Conservation (phyloP, 78 protist species). For the Anaeramoeba flamelloides region DNA sequence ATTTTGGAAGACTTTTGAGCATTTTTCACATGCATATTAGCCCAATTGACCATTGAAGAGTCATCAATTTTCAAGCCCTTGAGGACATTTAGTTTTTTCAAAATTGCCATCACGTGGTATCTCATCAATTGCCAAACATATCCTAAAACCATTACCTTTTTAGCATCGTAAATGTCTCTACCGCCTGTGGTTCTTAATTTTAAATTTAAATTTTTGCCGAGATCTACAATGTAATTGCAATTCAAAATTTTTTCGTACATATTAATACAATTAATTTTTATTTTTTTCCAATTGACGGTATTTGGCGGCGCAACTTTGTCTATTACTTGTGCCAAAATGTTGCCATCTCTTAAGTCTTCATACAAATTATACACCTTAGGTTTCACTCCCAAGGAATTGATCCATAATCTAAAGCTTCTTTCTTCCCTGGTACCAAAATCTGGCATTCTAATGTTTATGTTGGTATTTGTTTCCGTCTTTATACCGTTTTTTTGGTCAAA, state of each 20-base stretch:
- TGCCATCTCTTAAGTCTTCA: slow-evolving; percentile 43
- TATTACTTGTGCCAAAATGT: slow-evolving; percentile 26
- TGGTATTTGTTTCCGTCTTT: slow-evolving; percentile 15
- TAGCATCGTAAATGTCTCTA: slow-evolving; percentile 56
- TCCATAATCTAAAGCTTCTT: slow-evolving; percentile 53
- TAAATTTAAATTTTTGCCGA: slow-evolving; percentile 35
- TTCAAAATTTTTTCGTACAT: slow-evolving; percentile 48
- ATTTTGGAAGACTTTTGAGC: slow-evolving; percentile 25
- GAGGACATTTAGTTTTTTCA: slow-evolving; percentile 13
- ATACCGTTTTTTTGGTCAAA: too few relatives aligned
- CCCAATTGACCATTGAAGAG: slow-evolving; percentile 40
- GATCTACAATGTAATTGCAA: slow-evolving; percentile 50
- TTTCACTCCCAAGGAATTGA: slow-evolving; percentile 39
- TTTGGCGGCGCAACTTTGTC: slow-evolving; percentile 45
- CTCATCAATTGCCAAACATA: slow-evolving; percentile 67
- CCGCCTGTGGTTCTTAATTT: slow-evolving; percentile 59
- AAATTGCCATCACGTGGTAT: slow-evolving; percentile 20
- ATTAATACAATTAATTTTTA: slow-evolving; percentile 26
- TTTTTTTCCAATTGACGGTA: slow-evolving; percentile 26
- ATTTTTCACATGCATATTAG: slow-evolving; percentile 42
- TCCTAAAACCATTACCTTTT: slow-evolving; percentile 51
- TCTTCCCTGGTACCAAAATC: slow-evolving; percentile 51
- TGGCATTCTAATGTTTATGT: slow-evolving; percentile 11
- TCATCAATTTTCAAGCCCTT: slow-evolving; percentile 49
- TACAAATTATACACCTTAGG: slow-evolving; percentile 23